Conservation (phyloP, 2,329 filamentous ascomycete genomes). For the Metarhizium brunneum region DNA sequence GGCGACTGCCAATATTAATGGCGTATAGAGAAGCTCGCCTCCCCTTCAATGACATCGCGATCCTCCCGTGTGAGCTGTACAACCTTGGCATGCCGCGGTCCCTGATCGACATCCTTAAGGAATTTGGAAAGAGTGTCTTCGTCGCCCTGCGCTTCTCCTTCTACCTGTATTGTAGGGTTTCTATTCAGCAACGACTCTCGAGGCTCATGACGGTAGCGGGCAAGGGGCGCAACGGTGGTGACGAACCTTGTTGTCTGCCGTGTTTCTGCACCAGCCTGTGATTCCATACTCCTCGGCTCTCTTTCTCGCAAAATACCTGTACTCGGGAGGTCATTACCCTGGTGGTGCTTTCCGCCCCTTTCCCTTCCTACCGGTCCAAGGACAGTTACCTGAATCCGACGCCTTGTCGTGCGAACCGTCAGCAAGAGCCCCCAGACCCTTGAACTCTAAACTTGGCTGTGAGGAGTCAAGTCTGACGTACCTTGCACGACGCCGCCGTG, state of each 20-base stretch:
- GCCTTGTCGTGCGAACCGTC: slow-evolving; percentile 28
- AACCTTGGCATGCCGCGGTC: slow-evolving; percentile 64
- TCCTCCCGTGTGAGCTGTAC: slow-evolving; percentile 63
- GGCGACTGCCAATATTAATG: slow-evolving; percentile 16
- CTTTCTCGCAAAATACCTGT: slow-evolving; percentile 45
- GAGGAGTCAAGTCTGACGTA: slow-evolving; percentile 20
- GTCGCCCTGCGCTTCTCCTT: slow-evolving; percentile 79
- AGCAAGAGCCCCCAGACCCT: slow-evolving; percentile 7
- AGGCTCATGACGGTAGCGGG: no score
- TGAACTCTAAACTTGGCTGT: not conserved
- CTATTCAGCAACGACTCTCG: not conserved
- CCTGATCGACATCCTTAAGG: slow-evolving; percentile 64
- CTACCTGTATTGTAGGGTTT: slow-evolving; percentile 48
- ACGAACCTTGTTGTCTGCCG: slow-evolving; percentile 41
- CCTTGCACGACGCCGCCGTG: slow-evolving; percentile 61
- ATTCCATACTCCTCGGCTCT: slow-evolving; percentile 39
- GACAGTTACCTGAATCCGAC: slow-evolving; percentile 42
- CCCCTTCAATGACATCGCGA: slow-evolving; percentile 55
- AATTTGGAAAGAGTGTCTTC: slow-evolving; percentile 57
- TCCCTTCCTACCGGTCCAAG: not conserved
- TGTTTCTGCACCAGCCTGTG: slow-evolving; percentile 56
- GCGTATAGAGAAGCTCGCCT: slow-evolving; percentile 55
- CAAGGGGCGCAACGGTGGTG: no score
- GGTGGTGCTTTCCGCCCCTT: not conserved
- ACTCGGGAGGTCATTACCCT: not conserved